Evolutionary conservation across 2,329 filamentous ascomycete genomes (phyloP).

Genomic region (Phoma sp.): DNA sequence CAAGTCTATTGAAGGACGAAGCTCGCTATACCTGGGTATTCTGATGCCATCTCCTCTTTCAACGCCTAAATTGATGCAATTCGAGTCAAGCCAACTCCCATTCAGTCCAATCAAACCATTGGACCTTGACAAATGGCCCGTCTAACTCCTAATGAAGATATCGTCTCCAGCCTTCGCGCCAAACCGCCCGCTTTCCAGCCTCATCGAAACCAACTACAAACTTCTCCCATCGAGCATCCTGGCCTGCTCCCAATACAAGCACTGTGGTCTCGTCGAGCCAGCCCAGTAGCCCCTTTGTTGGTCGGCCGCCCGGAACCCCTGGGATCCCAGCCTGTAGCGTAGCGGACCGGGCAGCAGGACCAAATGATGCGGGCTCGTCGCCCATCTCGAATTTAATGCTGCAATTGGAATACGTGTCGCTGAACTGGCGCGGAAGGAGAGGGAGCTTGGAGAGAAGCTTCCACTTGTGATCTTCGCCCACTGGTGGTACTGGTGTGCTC

Average conservation of each 20-base stretch:
- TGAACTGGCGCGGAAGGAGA: slow-evolving; percentile 83
- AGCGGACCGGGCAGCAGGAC: slow-evolving; percentile 36
- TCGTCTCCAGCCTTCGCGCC: slow-evolving; percentile 81
- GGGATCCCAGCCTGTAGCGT: slow-evolving; percentile 56
- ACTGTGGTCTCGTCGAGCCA: slow-evolving; percentile 80
- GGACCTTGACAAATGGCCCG: neutral
- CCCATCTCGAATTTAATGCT: slow-evolving; percentile 82
- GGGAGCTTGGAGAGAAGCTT: slow-evolving; percentile 83
- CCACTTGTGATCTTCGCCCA: slow-evolving; percentile 66
- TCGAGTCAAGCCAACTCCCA: neutral
- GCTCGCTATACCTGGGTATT: neutral
- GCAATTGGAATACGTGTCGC: slow-evolving; percentile 85
- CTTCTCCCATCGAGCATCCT: slow-evolving; percentile 85
- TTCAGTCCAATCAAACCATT: neutral
- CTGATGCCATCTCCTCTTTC: neutral
- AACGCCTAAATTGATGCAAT: neutral
- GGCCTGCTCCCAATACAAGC: slow-evolving; percentile 77
- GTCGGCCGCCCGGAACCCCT: slow-evolving; percentile 61
- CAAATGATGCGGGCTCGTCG: slow-evolving; percentile 63
- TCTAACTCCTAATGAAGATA: slow-evolving; percentile 62
- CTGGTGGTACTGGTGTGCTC: slow-evolving; percentile 12
- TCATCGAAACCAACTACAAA: slow-evolving; percentile 62
- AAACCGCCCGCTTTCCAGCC: slow-evolving; percentile 69
- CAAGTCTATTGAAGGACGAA: too few species aligned
- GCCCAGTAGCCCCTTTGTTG: slow-evolving; percentile 82